Evolutionary conservation across 2,329 filamentous ascomycete genomes (phyloP), one percentile per base, ranked within the genome.

Genomic region (Monosporascus cannonballus): DNA sequence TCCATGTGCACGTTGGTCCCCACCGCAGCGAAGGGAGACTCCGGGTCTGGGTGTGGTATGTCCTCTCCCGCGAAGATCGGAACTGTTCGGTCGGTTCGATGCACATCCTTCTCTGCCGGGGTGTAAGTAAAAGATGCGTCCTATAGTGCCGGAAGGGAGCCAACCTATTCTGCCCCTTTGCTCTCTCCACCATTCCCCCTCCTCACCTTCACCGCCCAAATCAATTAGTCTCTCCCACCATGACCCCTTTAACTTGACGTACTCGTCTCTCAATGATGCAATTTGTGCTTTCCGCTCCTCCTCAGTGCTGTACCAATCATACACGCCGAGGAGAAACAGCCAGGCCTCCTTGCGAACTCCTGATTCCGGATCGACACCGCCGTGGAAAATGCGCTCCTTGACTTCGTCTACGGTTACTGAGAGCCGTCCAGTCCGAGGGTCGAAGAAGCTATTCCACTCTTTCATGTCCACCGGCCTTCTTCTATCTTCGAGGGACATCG

Each of bases 1-100:
- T 99, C 94, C 58, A 99, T 81, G 70, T 99, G 94, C 6, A 96
- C 92, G 64, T 99, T 99, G 47, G 94, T 99, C 57, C 94, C 94
- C 4, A 86, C 83, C 45, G 92, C 89, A 14, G 93, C 90, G 69
- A 97, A 99, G 0, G 94, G 93, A 0, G 93, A 97, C 56, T 93
- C 89, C 0, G 94, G 94, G 64, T 99, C 94, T 0, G 94, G 95
- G 66, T 99, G 94, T 7, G 94, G 93, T 41, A 91, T 95, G 65
- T 97, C 94, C 71, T 99, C 94, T 56, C 94, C 94, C 8, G 90
- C 87, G 67, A 99, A 99, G 41, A 99, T 87, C n/a, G 90, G 87
- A 30, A 99, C 90, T 46, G 87, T 90, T 44, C 95, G 89, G 71
- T 99, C 94, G 59, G 94, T 99, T 62, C 94, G 86, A 69, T 99